Percentiles rank a stretch among this genome's conserved stretches.
These are phyloP conservation scores for Haberlea rhodopensis DNA, from an alignment of 257 asterid species.

Conservation along the genomic window DNA sequence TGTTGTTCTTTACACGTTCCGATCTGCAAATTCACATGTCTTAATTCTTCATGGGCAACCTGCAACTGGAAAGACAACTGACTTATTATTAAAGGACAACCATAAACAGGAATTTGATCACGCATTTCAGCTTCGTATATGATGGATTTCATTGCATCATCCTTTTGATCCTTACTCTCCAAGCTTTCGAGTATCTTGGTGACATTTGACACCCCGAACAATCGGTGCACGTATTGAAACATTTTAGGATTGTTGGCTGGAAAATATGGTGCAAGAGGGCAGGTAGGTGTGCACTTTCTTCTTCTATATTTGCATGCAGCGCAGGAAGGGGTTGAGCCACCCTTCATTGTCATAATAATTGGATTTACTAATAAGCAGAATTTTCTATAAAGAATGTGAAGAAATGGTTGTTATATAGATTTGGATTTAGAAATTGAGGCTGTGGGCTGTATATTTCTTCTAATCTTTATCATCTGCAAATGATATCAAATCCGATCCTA, in stretches of 20 bases:
- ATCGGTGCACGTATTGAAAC: slow-evolving; percentile 62
- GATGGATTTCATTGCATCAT: slow-evolving; percentile 70
- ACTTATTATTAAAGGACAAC: slow-evolving; percentile 39
- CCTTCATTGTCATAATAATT: slow-evolving; percentile 39
- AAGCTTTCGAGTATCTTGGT: slow-evolving; percentile 33
- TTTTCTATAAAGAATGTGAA: neutral
- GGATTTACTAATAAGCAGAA: neutral
- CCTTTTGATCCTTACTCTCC: slow-evolving; percentile 27
- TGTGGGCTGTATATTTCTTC: neutral
- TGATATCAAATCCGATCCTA: neutral
- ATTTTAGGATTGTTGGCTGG: slow-evolving; percentile 48
- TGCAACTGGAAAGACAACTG: slow-evolving; percentile 34
- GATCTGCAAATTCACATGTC: slow-evolving; percentile 28
- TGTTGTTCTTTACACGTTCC: slow-evolving; percentile 23
- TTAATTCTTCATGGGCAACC: slow-evolving; percentile 32
- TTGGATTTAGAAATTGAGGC: neutral
- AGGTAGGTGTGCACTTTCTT: slow-evolving; percentile 44
- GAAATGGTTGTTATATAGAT: neutral
- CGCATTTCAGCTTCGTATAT: slow-evolving; percentile 67
- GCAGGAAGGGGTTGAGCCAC: slow-evolving; percentile 61
- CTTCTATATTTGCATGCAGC: slow-evolving; percentile 80
- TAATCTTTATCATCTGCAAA: neutral
- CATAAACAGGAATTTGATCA: slow-evolving; percentile 41
- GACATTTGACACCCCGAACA: slow-evolving; percentile 60
- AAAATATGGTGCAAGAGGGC: slow-evolving; percentile 66